phyloP scores from a whole-genome alignment of 2,329 filamentous ascomycete species.

The Penicillium sp. region DNA sequence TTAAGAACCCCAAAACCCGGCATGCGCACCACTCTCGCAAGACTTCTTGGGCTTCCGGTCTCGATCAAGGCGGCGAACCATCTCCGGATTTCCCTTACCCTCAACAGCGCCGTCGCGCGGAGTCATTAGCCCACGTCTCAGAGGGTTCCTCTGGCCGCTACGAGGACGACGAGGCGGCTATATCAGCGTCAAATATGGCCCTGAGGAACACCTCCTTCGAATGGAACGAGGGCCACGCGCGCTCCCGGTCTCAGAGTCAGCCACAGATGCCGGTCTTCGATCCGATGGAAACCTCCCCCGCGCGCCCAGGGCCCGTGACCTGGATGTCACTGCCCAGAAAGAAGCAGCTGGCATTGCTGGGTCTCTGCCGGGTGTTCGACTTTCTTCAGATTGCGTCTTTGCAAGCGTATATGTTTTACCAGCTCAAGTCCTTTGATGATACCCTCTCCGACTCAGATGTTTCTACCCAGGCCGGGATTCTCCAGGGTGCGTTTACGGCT shows the following conservation, averaged over 20 bases:
- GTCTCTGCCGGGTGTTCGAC: constrained; percentile 47
- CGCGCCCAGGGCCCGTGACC: constrained; percentile 37
- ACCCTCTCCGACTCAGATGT: constrained; percentile 64
- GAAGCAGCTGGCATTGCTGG: constrained; percentile 42
- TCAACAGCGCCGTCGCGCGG: constrained; percentile 37
- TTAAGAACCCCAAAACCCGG: constrained; percentile 30
- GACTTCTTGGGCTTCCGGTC: constrained; percentile 43
- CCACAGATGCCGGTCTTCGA: constrained; percentile 27
- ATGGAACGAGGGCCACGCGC: constrained; percentile 32
- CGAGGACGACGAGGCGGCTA: constrained; percentile 28
- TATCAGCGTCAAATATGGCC: constrained; percentile 27
- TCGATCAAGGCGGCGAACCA: constrained; percentile 36
- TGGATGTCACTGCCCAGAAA: constrained; percentile 48
- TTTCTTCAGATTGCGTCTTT: constrained; percentile 47
- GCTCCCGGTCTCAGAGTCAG: constrained; percentile 38
- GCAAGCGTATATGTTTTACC: constrained; percentile 79
- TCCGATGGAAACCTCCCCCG: constrained; percentile 23
- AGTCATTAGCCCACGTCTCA: constrained; percentile 38
- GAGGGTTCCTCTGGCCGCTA: constrained; percentile 34
- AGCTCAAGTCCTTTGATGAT: constrained; percentile 74
- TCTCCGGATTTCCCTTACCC: constrained; percentile 25
- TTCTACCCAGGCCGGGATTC: constrained; percentile 73
- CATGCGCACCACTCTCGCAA: constrained; percentile 42
- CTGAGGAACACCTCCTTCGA: constrained; percentile 40
- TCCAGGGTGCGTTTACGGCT: constrained; percentile 77